Evolutionary conservation across 2,329 filamentous ascomycete genomes (phyloP).

Genomic region (Xylariaceae sp.): DNA sequence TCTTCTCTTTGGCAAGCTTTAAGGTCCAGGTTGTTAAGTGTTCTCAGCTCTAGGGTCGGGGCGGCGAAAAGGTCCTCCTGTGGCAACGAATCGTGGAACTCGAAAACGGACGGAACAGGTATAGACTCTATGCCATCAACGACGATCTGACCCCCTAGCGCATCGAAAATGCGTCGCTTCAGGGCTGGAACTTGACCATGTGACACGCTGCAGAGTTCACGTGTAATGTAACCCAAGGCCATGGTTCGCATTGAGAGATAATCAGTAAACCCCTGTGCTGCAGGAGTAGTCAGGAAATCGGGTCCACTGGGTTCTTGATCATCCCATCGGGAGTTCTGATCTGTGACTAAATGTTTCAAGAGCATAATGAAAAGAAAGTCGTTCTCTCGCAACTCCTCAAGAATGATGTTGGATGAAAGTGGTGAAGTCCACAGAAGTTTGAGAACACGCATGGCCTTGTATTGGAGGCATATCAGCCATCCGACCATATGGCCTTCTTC

Average conservation of each 20-base stretch:
- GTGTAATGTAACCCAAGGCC: constrained; percentile 78
- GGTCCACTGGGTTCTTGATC: constrained; percentile 55
- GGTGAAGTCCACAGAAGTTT: constrained; percentile 80
- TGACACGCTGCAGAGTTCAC: constrained; percentile 76
- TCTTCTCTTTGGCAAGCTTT: constrained; percentile 59
- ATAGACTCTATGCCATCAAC: constrained; percentile 63
- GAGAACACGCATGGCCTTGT: constrained; percentile 68
- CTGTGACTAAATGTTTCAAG: constrained; percentile 66
- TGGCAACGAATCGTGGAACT: constrained; percentile 84
- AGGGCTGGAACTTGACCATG: constrained; percentile 66
- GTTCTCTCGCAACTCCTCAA: constrained; percentile 74
- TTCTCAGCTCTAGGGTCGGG: constrained; percentile 50
- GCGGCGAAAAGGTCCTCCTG: constrained; percentile 48
- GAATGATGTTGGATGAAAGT: constrained; percentile 69
- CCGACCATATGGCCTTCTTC: constrained; percentile 55
- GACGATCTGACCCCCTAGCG: constrained; percentile 73
- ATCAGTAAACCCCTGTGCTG: constrained; percentile 66
- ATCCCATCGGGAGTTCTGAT: constrained; percentile 70
- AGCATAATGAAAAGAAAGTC: constrained; percentile 79
- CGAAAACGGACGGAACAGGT: constrained; percentile 74
- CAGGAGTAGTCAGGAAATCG: constrained; percentile 65
- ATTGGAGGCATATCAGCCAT: constrained; percentile 68
- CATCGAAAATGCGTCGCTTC: constrained; percentile 64
- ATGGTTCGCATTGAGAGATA: constrained; percentile 75
- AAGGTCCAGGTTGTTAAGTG: constrained; percentile 65